Base-by-base conservation (phyloP, 371 early-diverging fungal species). In the Polyrhizophydium stewartii region DNA sequence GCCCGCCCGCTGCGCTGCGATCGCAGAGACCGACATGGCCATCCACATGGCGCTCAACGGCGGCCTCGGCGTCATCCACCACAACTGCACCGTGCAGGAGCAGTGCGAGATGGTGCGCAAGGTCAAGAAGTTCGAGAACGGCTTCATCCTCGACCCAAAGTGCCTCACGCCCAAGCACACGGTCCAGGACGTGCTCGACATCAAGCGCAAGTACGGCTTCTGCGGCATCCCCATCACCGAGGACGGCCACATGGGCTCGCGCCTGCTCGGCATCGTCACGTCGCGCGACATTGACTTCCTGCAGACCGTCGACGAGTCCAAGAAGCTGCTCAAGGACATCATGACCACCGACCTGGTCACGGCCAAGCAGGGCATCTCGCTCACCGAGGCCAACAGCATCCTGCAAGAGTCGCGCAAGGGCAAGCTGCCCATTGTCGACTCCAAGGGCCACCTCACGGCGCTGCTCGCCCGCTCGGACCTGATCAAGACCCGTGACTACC, bases 61-160 rank as follows among this genome's bases (percentile, higher is more conserved):
- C 65, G 98, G 98, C 57, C 83, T 97, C 64, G 98, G 98, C 77
- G 91, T 97, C 63, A 90, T 97, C 66, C 98, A 97, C 78, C 84
- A 93, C 88, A 97, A 97, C 87, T 97, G 96, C 81, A 74, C 90
- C 40, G 81, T 92, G 50, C 92, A 92, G 59, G 93, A 94, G 69
- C 98, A 97, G 83, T 92, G 93, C 27, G 90, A 85, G 22, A 96
- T 97, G 96, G 96, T 97, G 59, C 89, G 93, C 72, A 88, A 89
- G 75, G 98, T 97, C 78, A 96, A 67, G 85, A 93, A 88, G 83
- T 97, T 90, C 66, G 98, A 97, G 72, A 97, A 97, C 79, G 98
- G 98, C 27, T 97, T 96, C 82, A 97, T 97, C 74, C 83, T 87
- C 30, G 96, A 97, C 68, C 96, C 98, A 25, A 74, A 93, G 49